Evolutionary conservation across 176 grass and related monocot species (phyloP), one percentile per base, ranked within the genome.

Genomic region (Luzula sylvatica): DNA sequence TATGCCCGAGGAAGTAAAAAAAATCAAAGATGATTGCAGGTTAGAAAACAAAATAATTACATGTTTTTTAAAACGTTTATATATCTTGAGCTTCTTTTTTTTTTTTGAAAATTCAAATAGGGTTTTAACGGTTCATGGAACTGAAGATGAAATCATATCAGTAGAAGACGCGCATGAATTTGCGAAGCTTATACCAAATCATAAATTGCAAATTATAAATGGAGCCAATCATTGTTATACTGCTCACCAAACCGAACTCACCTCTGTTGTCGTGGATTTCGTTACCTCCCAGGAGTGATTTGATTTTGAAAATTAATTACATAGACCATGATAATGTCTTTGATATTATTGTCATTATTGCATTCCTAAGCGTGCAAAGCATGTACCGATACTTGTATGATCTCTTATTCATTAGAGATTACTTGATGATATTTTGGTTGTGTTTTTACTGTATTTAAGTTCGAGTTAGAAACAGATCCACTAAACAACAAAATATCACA

Each of bases 141-240:
- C 89, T 62, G 57, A 82, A 50, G 83, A 95, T 51, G 73, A 82
- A 25, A 23, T 67, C 58, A 75, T 95, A 75, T 83, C 89, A 0
- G 66, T 78, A 44, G 65, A 72, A 77, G 89, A 95, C 78, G 83
- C 89, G 24, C 66, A 77, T 4, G 75, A 94, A 41, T 94, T 87
- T 67, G 83, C 83, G 4, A 83, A 83, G 52, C 44, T 72, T 61
- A 87, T 95, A 68, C 61, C 73, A 2, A 84, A 80, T 61, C 88
- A 87, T 61, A 87, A 95, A 7, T 43, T 87, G 50, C 39, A 43
- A 60, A 66, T 95, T 70, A 51, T 88, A 20, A 72, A 95, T 46
- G 83, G 83, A 43, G 83, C 89, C 78, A 63, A 88, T 65, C 89
- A 95, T 73, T 75, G 70, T 70, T 84, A 88, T 60, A 81, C 76